phyloP scores from a whole-genome alignment of 2,329 filamentous ascomycete genomes.

The Cladosporium sp. region DNA sequence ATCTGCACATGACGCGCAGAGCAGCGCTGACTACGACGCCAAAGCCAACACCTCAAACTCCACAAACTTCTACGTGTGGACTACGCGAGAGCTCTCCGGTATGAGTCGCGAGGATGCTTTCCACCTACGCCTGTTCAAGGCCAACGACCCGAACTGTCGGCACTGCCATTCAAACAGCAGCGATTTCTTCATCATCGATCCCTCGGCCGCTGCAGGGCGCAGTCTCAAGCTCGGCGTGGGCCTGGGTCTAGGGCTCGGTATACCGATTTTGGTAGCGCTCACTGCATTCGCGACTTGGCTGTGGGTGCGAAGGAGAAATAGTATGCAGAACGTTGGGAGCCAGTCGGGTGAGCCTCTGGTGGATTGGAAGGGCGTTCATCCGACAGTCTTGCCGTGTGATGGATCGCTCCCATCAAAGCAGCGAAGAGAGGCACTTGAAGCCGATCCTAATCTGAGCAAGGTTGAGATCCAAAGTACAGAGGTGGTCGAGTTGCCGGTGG shows the following conservation, averaged over 20 bases:
- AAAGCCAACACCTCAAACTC: not conserved
- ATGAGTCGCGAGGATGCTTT: not conserved
- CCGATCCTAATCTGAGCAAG: not conserved
- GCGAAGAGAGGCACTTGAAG: not conserved
- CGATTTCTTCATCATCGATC: not conserved
- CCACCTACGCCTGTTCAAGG: not conserved
- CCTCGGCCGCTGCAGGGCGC: not conserved
- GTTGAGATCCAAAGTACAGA: not conserved
- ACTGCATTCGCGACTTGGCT: not conserved
- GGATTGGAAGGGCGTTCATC: not conserved
- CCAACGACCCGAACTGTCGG: not conserved
- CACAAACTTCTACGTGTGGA: not conserved
- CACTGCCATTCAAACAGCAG: conserved; percentile 1
- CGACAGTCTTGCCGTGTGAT: not conserved
- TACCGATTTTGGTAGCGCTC: not conserved
- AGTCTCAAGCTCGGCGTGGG: not conserved
- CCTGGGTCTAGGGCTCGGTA: not conserved
- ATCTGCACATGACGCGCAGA: too few relatives aligned
- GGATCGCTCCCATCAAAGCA: not conserved
- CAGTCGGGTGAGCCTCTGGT: not conserved
- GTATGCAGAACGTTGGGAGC: not conserved
- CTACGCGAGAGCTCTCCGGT: not conserved
- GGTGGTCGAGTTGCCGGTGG: not conserved
- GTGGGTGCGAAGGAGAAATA: not conserved
- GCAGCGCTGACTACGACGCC: not conserved